Evolutionary conservation across 2,329 filamentous ascomycete species (phyloP).

Genomic region (Colletotrichum sp.): DNA sequence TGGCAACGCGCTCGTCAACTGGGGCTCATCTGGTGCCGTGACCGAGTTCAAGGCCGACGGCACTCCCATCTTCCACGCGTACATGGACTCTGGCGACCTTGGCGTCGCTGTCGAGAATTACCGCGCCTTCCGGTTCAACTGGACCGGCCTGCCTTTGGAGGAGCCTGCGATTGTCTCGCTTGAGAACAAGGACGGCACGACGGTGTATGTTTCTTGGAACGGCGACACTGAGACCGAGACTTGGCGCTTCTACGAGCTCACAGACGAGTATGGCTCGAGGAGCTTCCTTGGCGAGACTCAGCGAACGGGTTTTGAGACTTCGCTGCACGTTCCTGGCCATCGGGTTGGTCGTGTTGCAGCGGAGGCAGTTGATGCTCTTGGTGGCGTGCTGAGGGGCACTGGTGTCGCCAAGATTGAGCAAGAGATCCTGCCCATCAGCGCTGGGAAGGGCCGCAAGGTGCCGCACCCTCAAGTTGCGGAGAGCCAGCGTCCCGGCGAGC

Average conservation of each 20-base stretch:
- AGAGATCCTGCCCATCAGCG: not conserved
- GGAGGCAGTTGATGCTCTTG: not conserved
- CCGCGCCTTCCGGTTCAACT: constrained; percentile 58
- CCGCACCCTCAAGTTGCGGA: not conserved
- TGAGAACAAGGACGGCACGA: constrained; percentile 7
- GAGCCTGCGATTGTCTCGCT: constrained; percentile 27
- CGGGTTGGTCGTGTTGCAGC: not conserved
- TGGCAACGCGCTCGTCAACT: constrained; percentile 60
- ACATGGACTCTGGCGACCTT: constrained; percentile 44
- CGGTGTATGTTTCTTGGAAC: constrained; percentile 38
- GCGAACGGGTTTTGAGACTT: constrained; percentile 14
- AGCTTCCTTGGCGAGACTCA: constrained; percentile 3
- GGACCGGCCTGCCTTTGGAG: constrained; percentile 53
- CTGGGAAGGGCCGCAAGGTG: not conserved
- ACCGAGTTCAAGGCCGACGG: constrained; percentile 55
- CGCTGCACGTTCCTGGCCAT: not conserved
- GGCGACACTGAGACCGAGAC: constrained; percentile 36
- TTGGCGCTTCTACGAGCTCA: constrained; percentile 32
- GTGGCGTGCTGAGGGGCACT: not conserved
- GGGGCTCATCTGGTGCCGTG: constrained; percentile 55
- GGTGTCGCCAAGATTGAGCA: not conserved
- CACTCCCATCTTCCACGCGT: constrained; percentile 56
- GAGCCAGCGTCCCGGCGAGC: not conserved
- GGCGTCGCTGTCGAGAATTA: constrained; percentile 54
- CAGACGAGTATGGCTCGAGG: constrained; percentile 6